Evolutionary conservation across 2,329 filamentous ascomycete genomes (phyloP).

Genomic region (Talaromyces rugulosus): DNA sequence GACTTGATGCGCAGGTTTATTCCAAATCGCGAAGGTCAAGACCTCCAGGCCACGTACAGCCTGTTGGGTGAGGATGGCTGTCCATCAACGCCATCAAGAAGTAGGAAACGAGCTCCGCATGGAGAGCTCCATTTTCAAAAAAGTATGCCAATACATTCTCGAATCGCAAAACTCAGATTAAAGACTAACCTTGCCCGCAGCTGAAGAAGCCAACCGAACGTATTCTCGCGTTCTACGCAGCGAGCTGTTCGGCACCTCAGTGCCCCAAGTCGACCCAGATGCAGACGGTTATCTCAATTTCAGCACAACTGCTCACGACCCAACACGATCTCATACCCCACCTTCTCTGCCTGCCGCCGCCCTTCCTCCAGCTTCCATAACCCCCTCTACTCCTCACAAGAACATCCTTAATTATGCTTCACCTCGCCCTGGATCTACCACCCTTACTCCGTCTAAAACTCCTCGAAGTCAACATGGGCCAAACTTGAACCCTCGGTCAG

Average conservation of each 20-base stretch:
- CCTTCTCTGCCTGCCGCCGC: slow-evolving; percentile 63
- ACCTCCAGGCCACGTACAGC: slow-evolving; percentile 88
- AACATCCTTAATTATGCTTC: slow-evolving; percentile 93
- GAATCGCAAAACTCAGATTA: background rate
- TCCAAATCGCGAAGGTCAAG: slow-evolving; percentile 86
- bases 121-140: slow-evolving; percentile 92
- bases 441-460: slow-evolving; percentile 83
- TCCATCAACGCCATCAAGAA: slow-evolving; percentile 81
- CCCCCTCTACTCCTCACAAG: slow-evolving; percentile 93
- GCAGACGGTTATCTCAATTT: slow-evolving; percentile 47
- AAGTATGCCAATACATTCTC: slow-evolving; percentile 54
- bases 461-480: slow-evolving; percentile 82
- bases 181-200: slow-evolving; percentile 37
- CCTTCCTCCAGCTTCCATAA: slow-evolving; percentile 68
- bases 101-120: slow-evolving; percentile 78
- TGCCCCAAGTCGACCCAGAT: slow-evolving; percentile 73
- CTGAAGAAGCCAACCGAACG: slow-evolving; percentile 90
- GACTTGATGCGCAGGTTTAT: slow-evolving; percentile 66
- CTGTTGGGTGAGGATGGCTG: slow-evolving; percentile 89
- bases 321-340: slow-evolving; percentile 74
- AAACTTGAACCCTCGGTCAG: slow-evolving; percentile 83
- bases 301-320: slow-evolving; percentile 55
- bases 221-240: slow-evolving; percentile 83
- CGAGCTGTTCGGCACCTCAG: slow-evolving; percentile 86
- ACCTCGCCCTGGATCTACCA: slow-evolving; percentile 68